Conservation (phyloP, 2,329 filamentous ascomycete genomes). For the Myriosclerotinia duriaeana region DNA sequence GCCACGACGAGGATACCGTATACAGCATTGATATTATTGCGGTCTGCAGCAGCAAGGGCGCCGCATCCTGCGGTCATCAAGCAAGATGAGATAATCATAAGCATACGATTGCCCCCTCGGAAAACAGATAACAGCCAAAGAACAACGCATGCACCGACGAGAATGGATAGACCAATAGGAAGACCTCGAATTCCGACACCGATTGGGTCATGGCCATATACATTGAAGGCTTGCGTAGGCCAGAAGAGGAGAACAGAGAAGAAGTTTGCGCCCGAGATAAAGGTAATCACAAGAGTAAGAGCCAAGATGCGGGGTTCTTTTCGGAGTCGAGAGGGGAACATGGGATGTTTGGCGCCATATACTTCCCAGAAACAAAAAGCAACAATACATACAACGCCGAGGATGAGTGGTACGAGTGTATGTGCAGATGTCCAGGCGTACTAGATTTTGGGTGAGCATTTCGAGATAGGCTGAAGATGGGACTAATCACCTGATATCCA, state of each 20-base stretch:
- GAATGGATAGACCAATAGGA: slow-evolving; percentile 62
- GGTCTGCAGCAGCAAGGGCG: slow-evolving; percentile 51
- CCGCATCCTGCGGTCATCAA: slow-evolving; percentile 64
- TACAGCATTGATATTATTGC: slow-evolving; percentile 55
- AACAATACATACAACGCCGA: slow-evolving; percentile 49
- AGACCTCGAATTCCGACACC: slow-evolving; percentile 62
- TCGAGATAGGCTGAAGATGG: neutral
- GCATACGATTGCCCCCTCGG: slow-evolving; percentile 56
- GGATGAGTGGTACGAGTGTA: slow-evolving; percentile 54
- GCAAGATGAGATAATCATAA: slow-evolving; percentile 59
- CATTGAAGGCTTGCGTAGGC: slow-evolving; percentile 61
- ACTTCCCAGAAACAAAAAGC: slow-evolving; percentile 55
- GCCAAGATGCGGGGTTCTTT: slow-evolving; percentile 51
- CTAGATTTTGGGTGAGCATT: slow-evolving; percentile 53
- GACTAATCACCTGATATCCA: slow-evolving; percentile 45
- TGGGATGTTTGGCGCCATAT: slow-evolving; percentile 49
- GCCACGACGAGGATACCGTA: slow-evolving; percentile 60
- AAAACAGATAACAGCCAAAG: slow-evolving; percentile 59
- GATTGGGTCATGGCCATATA: slow-evolving; percentile 65
- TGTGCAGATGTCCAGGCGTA: slow-evolving; percentile 56
- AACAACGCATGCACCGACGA: slow-evolving; percentile 58
- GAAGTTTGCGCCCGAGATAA: slow-evolving; percentile 58
- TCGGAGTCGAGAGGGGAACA: slow-evolving; percentile 53
- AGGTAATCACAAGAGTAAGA: slow-evolving; percentile 57
- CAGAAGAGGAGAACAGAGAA: slow-evolving; percentile 53